These are phyloP conservation scores for Wickerhamomyces sp. DNA, from an alignment of 1,139 yeast genomes.

Conservation along the genomic window DNA sequence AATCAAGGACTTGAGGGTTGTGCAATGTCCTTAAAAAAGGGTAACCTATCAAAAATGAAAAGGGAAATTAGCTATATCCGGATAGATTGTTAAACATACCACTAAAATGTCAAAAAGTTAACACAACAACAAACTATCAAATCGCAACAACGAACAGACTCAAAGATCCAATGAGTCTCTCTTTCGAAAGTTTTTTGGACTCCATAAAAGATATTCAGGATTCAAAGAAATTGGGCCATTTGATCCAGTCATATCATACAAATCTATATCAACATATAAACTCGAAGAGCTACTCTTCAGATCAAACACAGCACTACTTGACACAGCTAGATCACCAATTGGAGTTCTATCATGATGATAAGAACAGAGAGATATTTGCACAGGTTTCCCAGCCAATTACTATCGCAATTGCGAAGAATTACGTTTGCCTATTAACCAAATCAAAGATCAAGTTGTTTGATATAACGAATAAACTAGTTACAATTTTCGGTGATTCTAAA, in stretches of 20 bases:
- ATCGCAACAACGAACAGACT: background rate
- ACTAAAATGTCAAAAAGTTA: background rate
- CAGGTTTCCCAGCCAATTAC: conserved; percentile 15
- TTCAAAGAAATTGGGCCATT: conserved; percentile 1
- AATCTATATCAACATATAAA: conserved; percentile 8
- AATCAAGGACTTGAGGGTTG: too few species aligned
- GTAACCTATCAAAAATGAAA: too few species aligned
- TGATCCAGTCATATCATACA: conserved; percentile 8
- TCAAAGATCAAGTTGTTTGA: conserved; percentile 20
- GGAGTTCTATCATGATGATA: conserved; percentile 20
- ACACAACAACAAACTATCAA: too few species aligned
- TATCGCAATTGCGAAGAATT: conserved; percentile 19
- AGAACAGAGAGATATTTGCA: conserved; percentile 11
- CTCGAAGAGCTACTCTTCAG: conserved; percentile 1
- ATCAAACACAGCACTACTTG: conserved; percentile 5
- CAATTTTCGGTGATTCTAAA: conserved; percentile 17
- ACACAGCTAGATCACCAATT: conserved; percentile 15
- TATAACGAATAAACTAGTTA: conserved; percentile 21
- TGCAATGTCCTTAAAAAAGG: too few species aligned
- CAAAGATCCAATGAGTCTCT: background rate
- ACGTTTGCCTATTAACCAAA: conserved; percentile 15
- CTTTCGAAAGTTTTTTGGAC: background rate
- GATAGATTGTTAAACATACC: too few species aligned
- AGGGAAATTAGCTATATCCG: too few species aligned
- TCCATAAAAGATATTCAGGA: conserved; percentile 1